These are phyloP conservation scores for Sclerotiophoma versabilis DNA, from an alignment of 2,329 filamentous ascomycete species.

Conservation along the genomic window DNA sequence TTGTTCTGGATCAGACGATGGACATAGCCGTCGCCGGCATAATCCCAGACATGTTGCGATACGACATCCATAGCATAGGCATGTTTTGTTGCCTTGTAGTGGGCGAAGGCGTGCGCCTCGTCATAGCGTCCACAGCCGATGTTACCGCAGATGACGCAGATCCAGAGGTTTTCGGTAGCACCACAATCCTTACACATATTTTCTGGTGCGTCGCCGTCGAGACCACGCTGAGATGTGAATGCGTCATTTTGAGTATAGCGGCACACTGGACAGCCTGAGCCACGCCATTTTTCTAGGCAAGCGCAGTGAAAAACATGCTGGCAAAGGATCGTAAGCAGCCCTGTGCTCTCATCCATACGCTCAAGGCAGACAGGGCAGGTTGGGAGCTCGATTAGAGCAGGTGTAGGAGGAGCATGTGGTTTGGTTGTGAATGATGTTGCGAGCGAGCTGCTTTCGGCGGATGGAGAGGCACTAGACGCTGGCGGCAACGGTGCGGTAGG, in stretches of 20 bases:
- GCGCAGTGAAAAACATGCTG: constrained; percentile 98
- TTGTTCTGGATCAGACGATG: constrained; percentile 95
- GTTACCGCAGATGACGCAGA: constrained; percentile 91
- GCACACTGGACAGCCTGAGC: constrained; percentile 91
- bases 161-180: constrained; percentile 84
- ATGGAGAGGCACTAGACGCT: constrained; percentile 41
- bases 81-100: constrained; percentile 89
- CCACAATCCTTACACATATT: constrained; percentile 85
- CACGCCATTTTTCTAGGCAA: constrained; percentile 95
- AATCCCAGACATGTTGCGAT: constrained; percentile 98
- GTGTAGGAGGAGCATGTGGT: constrained; percentile 75
- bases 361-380: constrained; percentile 97
- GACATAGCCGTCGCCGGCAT: constrained; percentile 93
- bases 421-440: constrained; percentile 63
- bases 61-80: constrained; percentile 91
- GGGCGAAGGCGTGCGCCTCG: constrained; percentile 88
- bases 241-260: constrained; percentile 78
- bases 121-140: constrained; percentile 96
- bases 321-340: constrained; percentile 92
- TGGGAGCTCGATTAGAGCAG: constrained; percentile 86
- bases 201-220: constrained; percentile 56
- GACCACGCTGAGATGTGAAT: constrained; percentile 36
- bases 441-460: constrained; percentile 34
- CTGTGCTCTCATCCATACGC: constrained; percentile 97
- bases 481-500: constrained; percentile 46